These are phyloP conservation scores for Ampelocalamus luodianensis DNA, from an alignment of 176 grass and related monocot genomes.

Conservation along the genomic window DNA sequence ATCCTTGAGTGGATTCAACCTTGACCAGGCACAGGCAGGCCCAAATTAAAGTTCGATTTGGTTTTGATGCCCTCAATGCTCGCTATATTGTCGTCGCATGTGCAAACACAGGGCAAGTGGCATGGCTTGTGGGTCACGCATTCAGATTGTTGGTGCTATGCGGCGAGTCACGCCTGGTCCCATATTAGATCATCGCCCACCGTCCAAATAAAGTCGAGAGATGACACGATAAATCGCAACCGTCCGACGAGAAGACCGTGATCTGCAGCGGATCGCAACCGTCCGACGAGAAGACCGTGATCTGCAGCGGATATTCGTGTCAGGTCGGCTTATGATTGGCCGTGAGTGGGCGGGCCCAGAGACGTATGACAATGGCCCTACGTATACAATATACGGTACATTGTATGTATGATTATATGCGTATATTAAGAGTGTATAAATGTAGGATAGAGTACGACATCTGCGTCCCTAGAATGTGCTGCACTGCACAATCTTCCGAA, in stretches of 20 bases:
- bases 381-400: constrained; percentile 8
- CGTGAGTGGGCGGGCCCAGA: background rate
- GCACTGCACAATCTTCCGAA: background rate
- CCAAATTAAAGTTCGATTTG: background rate
- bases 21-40: background rate
- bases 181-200: background rate
- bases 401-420: background rate
- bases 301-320: constrained; percentile 23
- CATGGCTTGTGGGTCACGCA: background rate
- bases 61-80: background rate
- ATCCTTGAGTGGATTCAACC: background rate
- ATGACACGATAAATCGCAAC: background rate
- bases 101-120: background rate
- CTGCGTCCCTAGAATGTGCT: background rate
- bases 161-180: constrained; percentile 19
- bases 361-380: background rate
- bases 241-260: background rate
- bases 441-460: background rate
- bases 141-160: constrained; percentile 1
- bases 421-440: background rate
- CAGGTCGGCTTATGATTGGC: constrained; percentile 37
- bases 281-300: background rate
- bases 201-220: background rate
- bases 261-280: background rate
- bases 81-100: background rate